Evolutionary conservation across 768 basidiomycete genomes (phyloP), one percentile per base, ranked within the genome.

Genomic region (Boletus huronensis): DNA sequence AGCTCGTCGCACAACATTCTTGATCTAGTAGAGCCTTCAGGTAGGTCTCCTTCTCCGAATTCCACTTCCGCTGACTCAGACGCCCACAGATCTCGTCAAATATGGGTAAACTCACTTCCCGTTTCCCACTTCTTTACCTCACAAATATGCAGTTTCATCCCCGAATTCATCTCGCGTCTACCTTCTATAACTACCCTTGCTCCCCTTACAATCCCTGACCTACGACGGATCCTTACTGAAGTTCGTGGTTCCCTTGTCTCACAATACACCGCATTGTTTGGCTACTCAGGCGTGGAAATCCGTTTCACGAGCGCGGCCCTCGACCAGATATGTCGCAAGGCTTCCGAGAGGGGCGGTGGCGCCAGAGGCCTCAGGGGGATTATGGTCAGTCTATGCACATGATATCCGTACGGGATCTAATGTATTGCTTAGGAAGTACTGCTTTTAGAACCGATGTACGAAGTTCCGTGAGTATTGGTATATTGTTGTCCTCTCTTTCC

Each of bases 131-230:
- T n/a, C 36, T 28, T 34, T 9, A 23, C 40, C 61, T 35, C 42
- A 69, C 34, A 35, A 17, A 42, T 29, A 26, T 39, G 29, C 54
- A 89, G 90, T 3, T 90, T 97, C 58, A 98, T 98, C 54, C 95
- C 95, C 23, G 95, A 98, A 72, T 98, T 98, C 62, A 81, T 96
- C 48, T 93, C 90, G 17, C 88, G 96, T 28, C 72, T 97, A n/a
- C 95, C 95, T 5, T 87, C 93, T n/a, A 79, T 94, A 34, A 90
- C 95, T 5, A 84, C 92, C 1, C 79, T 98, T 6, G 71, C 87
- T 6, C 87, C 90, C 6, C 78, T 98, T 3, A 87, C 89, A 6
- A 80, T 88, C 10, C 67, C 82, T 11, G 96, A 98, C 70, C 78
- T 98, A 17, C 82, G 93, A 26, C 82, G 87, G n/a, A 91, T 98